phyloP scores from a whole-genome alignment of 352 stramenopile genomes.

The Pythium vanterpoolii region DNA sequence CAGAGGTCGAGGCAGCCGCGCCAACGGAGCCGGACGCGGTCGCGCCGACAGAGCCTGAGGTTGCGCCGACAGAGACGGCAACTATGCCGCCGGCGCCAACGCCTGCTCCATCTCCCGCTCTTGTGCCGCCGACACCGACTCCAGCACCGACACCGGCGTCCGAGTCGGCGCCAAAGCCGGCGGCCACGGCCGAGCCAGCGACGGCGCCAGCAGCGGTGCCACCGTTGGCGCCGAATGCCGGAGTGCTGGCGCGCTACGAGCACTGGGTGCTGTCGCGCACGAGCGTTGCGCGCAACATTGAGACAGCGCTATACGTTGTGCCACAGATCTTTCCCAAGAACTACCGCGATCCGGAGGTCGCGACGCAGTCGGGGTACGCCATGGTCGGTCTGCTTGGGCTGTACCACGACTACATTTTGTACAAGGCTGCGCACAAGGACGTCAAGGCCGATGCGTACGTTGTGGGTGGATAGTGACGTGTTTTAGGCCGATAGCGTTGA shows the following conservation, averaged over 20 bases:
- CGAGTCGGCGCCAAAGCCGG: constrained; percentile 11
- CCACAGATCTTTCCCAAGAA: constrained; percentile 75
- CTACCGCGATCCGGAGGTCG: constrained; percentile 55
- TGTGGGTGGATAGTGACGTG: background rate
- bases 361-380: constrained; percentile 75
- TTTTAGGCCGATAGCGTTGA: background rate
- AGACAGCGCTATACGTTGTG: constrained; percentile 75
- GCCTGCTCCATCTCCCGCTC: background rate
- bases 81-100: constrained; percentile 10
- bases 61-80: too few relatives aligned
- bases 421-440: constrained; percentile 39
- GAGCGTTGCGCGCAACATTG: constrained; percentile 63
- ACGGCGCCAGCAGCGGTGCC: background rate
- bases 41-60: background rate
- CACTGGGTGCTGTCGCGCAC: constrained; percentile 59
- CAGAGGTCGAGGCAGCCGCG: background rate
- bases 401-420: constrained; percentile 83
- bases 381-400: constrained; percentile 69
- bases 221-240: constrained; percentile 7
- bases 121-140: background rate
- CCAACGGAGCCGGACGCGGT: background rate
- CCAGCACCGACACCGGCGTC: constrained; percentile 7
- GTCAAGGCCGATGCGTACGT: constrained; percentile 13
- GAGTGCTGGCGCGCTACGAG: constrained; percentile 48
- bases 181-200: constrained; percentile 1